phyloP scores from a whole-genome alignment of 2,329 filamentous ascomycete species.

The Thelonectria blattea region DNA sequence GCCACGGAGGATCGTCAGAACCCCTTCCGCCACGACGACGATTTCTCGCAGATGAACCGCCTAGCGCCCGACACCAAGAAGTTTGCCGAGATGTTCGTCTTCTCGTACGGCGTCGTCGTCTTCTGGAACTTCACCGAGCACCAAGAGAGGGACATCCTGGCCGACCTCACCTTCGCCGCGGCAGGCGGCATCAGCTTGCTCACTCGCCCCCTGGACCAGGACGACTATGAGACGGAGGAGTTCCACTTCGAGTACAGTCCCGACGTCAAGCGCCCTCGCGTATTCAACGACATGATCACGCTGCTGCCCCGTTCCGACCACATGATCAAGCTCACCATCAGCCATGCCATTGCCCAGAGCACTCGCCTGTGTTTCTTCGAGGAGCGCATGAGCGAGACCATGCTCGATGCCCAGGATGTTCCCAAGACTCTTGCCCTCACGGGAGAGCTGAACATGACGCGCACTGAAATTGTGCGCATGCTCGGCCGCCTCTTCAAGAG shows the following conservation, averaged over 20 bases:
- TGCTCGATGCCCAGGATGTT: conserved; percentile 90
- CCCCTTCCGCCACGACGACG: conserved; percentile 45
- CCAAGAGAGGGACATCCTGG: conserved; percentile 95
- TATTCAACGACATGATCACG: conserved; percentile 99
- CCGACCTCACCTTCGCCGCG: conserved; percentile 88
- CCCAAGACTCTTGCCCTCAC: conserved; percentile 88
- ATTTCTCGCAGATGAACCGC: conserved; percentile 60
- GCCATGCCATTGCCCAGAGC: conserved; percentile 95
- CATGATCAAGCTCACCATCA: conserved; percentile 99
- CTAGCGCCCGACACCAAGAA: conserved; percentile 74
- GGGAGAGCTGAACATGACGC: conserved; percentile 87
- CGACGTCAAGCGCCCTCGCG: conserved; percentile 82
- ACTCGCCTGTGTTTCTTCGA: conserved; percentile 97
- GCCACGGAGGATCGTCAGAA: conserved; percentile 39
- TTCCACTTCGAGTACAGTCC: conserved; percentile 98
- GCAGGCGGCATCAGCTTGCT: conserved; percentile 71
- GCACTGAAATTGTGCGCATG: conserved; percentile 91
- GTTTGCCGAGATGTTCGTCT: conserved; percentile 96
- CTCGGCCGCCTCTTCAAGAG: conserved; percentile 90
- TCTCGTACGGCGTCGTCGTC: conserved; percentile 95
- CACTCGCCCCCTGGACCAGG: conserved; percentile 80
- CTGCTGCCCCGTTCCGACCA: conserved; percentile 88
- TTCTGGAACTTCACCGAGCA: conserved; percentile 99
- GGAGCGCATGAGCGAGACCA: conserved; percentile 92
- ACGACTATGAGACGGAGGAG: conserved; percentile 95